Evolutionary conservation across 169 alveolate genomes (phyloP), one percentile per base, ranked within the genome.

Genomic region (Prorocentrum cordatum): DNA sequence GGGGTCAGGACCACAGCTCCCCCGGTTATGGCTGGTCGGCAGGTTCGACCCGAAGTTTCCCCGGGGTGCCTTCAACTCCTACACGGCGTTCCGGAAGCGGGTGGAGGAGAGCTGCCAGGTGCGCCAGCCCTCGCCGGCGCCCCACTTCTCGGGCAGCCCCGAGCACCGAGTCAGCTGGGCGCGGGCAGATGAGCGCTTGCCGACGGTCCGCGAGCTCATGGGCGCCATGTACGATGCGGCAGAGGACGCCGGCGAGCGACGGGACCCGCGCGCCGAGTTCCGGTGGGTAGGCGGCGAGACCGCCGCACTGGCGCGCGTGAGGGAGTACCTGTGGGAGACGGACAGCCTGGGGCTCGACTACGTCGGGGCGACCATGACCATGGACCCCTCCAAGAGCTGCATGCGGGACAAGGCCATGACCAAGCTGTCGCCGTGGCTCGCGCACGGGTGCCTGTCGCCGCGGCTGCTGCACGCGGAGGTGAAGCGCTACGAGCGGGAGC

Each of bases 51-150:
- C n/a, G n/a, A n/a, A n/a, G n/a, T n/a, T n/a, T n/a, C n/a, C n/a
- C n/a, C n/a, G n/a, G n/a, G n/a, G n/a, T n/a, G 91, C 91, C 39
- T 82, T 82, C 91, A 82, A 82, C 54, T 82, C 91, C 32, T 82
- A 82, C 70, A 82, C 91, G 4, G 80, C 91, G 24, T 82, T 82
- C 70, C 62, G 91, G 42, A 82, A 64, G 58, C 91, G 91, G 5
- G 91, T 82, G 32, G 91, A 82, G 64, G 91, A 64, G 47, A 68
- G 83, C 2, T 12, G 64, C 66, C 22, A 66, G 27, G 62, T 42
- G 27, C 64, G 62, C 64, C 38, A 45, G 16, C 58, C 58, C 9
- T 50, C n/a, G 62, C 4, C 62, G 14, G 62, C 26, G 6, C 66
- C 10, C 22, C 73, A 39, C 10, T 6, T 27, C 47, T 64, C 33